Conservation (phyloP, 345 rosid species). For the Crucihimalaya himalaica region DNA sequence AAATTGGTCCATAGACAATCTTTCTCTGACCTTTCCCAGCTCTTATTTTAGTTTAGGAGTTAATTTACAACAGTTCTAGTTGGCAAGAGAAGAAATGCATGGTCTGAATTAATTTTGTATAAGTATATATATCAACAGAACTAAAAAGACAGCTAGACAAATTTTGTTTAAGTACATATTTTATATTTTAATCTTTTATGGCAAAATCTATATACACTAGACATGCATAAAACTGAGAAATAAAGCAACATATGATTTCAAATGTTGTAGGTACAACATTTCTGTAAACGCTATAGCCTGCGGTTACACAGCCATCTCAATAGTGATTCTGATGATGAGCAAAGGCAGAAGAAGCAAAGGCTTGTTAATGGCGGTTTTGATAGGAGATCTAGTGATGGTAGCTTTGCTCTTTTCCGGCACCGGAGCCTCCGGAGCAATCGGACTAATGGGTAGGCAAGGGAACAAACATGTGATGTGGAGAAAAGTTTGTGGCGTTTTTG, state of each 20-base stretch:
- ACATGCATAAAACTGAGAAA: not conserved
- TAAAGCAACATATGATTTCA: not conserved
- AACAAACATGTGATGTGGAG: slow-evolving; percentile 67
- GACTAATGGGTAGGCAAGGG: slow-evolving; percentile 57
- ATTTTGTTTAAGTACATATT: too few relatives aligned
- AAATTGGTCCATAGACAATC: slow-evolving; percentile 9
- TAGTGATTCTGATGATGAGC: slow-evolving; percentile 35
- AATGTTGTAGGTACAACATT: slow-evolving; percentile 52
- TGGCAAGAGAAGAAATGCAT: not conserved
- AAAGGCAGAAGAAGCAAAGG: slow-evolving; percentile 42
- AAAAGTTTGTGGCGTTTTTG: slow-evolving; percentile 63
- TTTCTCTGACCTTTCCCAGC: not conserved
- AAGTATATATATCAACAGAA: not conserved
- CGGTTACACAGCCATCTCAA: slow-evolving; percentile 53
- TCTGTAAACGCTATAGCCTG: slow-evolving; percentile 61
- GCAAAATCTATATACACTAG: not conserved
- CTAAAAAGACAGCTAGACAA: not conserved
- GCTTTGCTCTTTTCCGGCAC: slow-evolving; percentile 59
- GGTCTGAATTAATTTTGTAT: not conserved
- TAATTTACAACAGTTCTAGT: slow-evolving; percentile 6
- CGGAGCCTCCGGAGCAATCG: slow-evolving; percentile 63
- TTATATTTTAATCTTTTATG: too few relatives aligned
- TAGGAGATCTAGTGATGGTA: slow-evolving; percentile 55
- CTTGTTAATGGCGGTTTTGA: slow-evolving; percentile 19
- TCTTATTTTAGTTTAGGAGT: not conserved